phyloP scores from a whole-genome alignment of 805 yeast species.

The Dipodascopsis uninucleata region DNA sequence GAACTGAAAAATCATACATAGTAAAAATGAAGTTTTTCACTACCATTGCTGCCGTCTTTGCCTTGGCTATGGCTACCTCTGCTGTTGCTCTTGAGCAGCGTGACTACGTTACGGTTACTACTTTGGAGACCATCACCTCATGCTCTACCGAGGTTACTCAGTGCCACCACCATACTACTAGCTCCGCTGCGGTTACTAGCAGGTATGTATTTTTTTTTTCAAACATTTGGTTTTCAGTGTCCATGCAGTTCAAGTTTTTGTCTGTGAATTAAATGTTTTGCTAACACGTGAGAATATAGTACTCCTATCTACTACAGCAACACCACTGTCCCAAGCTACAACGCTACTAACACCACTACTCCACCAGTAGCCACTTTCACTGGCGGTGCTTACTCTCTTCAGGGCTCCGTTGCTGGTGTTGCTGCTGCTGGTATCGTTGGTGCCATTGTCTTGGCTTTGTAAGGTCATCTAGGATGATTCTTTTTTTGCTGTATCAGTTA shows the following conservation, averaged over 20 bases:
- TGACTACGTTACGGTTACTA: constrained; percentile 35
- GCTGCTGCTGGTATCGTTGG: constrained; percentile 30
- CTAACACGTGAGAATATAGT: constrained; percentile 1
- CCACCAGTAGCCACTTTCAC: constrained; percentile 27
- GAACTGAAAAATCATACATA: too few species aligned
- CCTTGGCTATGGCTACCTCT: constrained; percentile 19
- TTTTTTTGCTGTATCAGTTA: too few species aligned
- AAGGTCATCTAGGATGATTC: too few species aligned
- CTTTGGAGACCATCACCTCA: constrained; percentile 47
- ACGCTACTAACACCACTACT: constrained; percentile 28
- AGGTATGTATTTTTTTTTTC: constrained; percentile 12
- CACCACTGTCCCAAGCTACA: constrained; percentile 6
- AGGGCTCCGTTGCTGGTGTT: constrained; percentile 16
- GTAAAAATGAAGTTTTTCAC: constrained; percentile 29
- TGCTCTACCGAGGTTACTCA: constrained; percentile 46
- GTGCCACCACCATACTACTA: constrained; percentile 43
- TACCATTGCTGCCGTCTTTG: constrained; percentile 18
- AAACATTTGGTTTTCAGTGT: too few species aligned
- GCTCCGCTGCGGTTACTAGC: constrained; percentile 4
- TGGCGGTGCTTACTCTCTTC: constrained; percentile 26
- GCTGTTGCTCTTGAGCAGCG: constrained; percentile 23
- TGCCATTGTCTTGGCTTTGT: constrained; percentile 30
- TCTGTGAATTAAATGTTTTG: background rate
- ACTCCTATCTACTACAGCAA: constrained; percentile 16
- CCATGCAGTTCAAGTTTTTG: background rate